These are phyloP conservation scores for Mycena indigotica DNA, from an alignment of 768 basidiomycete species.

Conservation along the genomic window DNA sequence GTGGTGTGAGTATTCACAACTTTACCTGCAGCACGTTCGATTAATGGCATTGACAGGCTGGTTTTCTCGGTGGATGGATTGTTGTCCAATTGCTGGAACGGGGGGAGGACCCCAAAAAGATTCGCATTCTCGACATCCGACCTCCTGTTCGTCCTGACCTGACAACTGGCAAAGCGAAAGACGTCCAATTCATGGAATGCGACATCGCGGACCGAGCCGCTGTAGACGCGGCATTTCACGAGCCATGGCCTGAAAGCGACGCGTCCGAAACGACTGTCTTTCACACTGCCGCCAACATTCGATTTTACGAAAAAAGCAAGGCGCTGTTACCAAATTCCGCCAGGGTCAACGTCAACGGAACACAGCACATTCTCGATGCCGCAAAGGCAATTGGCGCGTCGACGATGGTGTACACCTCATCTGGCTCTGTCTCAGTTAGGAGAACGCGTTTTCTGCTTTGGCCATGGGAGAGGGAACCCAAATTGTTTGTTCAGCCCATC, in stretches of 20 bases:
- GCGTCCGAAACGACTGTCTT: slow-evolving; percentile 61
- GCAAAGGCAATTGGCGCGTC: slow-evolving; percentile 55
- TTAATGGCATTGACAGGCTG: slow-evolving; percentile 46
- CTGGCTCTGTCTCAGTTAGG: slow-evolving; percentile 63
- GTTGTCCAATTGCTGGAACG: slow-evolving; percentile 66
- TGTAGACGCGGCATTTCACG: slow-evolving; percentile 61
- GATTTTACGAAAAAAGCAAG: slow-evolving; percentile 68
- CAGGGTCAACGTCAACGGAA: slow-evolving; percentile 67
- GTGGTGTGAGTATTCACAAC: slow-evolving; percentile 55
- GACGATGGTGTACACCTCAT: slow-evolving; percentile 72
- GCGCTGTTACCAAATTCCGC: slow-evolving; percentile 55
- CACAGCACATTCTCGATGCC: slow-evolving; percentile 65
- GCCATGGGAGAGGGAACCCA: slow-evolving; percentile 72
- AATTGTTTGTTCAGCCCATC: slow-evolving; percentile 61
- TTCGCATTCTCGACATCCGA: slow-evolving; percentile 71
- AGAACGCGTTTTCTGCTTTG: slow-evolving; percentile 65
- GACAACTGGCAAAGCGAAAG: slow-evolving; percentile 48
- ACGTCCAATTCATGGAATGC: slow-evolving; percentile 58
- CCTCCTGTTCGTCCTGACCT: slow-evolving; percentile 60
- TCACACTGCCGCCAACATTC: slow-evolving; percentile 77
- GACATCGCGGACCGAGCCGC: slow-evolving; percentile 59
- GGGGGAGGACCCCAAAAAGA: slow-evolving; percentile 67
- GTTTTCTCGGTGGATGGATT: slow-evolving; percentile 81
- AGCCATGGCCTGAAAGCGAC: slow-evolving; percentile 56
- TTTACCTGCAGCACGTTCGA: not conserved